phyloP scores from a whole-genome alignment of 2,329 filamentous ascomycete species.

The Monosporascus cannonballus region DNA sequence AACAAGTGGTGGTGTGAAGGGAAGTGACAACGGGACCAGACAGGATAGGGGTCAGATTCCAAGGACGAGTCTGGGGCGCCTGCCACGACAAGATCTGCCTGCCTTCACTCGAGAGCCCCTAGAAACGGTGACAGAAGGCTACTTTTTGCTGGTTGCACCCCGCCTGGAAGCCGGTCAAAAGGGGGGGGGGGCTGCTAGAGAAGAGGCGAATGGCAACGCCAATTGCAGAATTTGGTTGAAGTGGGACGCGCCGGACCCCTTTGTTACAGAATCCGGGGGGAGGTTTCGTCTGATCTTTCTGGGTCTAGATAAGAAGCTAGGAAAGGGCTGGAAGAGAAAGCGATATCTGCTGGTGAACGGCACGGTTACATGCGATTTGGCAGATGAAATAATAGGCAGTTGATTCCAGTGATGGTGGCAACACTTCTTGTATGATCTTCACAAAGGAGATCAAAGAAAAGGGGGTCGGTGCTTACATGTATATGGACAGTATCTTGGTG shows the following conservation, averaged over 20 bases:
- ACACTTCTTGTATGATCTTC: conserved; percentile 22
- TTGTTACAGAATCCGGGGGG: not conserved
- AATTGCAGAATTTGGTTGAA: not conserved
- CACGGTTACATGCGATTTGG: not conserved
- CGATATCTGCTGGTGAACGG: conserved; percentile 2
- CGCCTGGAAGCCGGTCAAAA: not conserved
- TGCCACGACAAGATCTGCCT: not conserved
- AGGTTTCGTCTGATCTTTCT: conserved; percentile 11
- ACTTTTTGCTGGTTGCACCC: not conserved
- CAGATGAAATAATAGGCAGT: not conserved
- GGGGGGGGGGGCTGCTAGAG: not conserved
- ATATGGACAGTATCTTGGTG: not conserved
- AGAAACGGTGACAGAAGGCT: not conserved
- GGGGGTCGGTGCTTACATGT: not conserved
- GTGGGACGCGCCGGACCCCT: not conserved
- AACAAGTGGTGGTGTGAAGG: not conserved
- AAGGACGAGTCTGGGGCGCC: not conserved
- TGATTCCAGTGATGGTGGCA: not conserved
- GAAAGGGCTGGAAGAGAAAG: conserved; percentile 3
- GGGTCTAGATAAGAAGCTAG: not conserved
- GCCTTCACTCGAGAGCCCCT: not conserved
- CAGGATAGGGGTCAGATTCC: not conserved
- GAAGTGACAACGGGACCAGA: not conserved
- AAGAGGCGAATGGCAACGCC: not conserved
- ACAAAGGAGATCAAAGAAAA: conserved; percentile 10